phyloP scores from a whole-genome alignment of 2,329 filamentous ascomycete species.

The Penicillium thymicola region DNA sequence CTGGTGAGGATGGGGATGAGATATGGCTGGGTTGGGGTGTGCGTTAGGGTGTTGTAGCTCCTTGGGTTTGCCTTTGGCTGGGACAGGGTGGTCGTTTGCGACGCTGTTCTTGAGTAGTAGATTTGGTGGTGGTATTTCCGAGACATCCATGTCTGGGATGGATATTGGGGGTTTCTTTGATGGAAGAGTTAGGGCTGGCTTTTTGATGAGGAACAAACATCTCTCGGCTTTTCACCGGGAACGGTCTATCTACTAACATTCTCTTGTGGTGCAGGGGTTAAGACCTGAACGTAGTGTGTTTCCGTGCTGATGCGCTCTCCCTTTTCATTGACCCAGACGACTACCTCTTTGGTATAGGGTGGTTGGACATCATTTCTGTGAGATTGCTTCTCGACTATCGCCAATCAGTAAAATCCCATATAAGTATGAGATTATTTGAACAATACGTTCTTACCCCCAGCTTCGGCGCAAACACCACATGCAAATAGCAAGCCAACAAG shows the following conservation, averaged over 20 bases:
- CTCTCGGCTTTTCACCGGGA: neutral
- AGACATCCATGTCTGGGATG: neutral
- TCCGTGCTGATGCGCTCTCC: constrained; percentile 50
- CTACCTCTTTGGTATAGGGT: constrained; percentile 47
- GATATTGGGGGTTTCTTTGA: neutral
- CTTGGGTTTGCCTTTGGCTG: neutral
- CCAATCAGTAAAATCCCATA: constrained; percentile 16
- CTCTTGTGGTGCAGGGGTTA: constrained; percentile 7
- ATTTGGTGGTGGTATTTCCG: neutral
- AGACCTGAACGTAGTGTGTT: constrained; percentile 26
- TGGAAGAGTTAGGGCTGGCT: neutral
- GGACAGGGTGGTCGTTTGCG: neutral
- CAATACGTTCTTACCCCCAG: constrained; percentile 21
- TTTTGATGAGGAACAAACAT: neutral
- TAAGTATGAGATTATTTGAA: neutral
- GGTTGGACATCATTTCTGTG: constrained; percentile 33
- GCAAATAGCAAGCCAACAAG: constrained; percentile 14
- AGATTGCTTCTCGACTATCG: constrained; percentile 1
- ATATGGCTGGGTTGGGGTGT: constrained; percentile 22
- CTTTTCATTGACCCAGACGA: constrained; percentile 60
- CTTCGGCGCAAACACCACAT: constrained; percentile 19
- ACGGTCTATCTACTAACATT: constrained; percentile 14
- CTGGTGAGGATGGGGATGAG: neutral
- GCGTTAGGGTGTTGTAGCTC: constrained; percentile 20
- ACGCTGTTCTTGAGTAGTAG: neutral